Conservation (phyloP, 352 stramenopile species). For the Phytophthora colocasiae region DNA sequence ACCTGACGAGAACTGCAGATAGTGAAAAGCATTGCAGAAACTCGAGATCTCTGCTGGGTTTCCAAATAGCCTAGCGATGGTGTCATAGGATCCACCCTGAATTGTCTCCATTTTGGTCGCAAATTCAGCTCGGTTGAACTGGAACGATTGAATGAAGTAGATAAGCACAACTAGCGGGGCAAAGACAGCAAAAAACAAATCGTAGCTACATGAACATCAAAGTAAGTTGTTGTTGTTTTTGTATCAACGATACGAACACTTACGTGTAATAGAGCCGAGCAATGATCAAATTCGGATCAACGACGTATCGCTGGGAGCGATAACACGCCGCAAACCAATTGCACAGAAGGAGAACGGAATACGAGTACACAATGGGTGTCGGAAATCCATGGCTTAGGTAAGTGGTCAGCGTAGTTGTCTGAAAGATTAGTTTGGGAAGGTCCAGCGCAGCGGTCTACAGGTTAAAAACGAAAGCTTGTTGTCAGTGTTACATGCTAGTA, state of each 20-base stretch:
- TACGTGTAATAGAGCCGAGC: constrained; percentile 47
- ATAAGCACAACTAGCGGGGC: constrained; percentile 49
- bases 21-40: constrained; percentile 55
- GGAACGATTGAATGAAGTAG: constrained; percentile 52
- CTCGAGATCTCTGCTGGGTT: constrained; percentile 49
- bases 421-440: constrained; percentile 57
- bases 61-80: constrained; percentile 50
- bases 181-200: constrained; percentile 73
- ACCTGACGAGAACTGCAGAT: constrained; percentile 46
- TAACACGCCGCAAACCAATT: constrained; percentile 64
- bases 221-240: no score
- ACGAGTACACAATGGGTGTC: constrained; percentile 43
- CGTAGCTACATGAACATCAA: constrained; percentile 37
- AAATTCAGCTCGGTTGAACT: constrained; percentile 51
- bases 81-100: constrained; percentile 39
- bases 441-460: constrained; percentile 51
- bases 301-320: constrained; percentile 46
- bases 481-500: no score
- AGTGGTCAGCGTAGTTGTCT: constrained; percentile 48
- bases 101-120: constrained; percentile 41
- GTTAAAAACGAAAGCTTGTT: not conserved
- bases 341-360: constrained; percentile 41
- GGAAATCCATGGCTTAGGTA: constrained; percentile 62
- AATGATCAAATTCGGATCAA: constrained; percentile 42
- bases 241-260: constrained; percentile 1